Conservation (phyloP, 345 rosid species). For the Eucalyptus brandiana region DNA sequence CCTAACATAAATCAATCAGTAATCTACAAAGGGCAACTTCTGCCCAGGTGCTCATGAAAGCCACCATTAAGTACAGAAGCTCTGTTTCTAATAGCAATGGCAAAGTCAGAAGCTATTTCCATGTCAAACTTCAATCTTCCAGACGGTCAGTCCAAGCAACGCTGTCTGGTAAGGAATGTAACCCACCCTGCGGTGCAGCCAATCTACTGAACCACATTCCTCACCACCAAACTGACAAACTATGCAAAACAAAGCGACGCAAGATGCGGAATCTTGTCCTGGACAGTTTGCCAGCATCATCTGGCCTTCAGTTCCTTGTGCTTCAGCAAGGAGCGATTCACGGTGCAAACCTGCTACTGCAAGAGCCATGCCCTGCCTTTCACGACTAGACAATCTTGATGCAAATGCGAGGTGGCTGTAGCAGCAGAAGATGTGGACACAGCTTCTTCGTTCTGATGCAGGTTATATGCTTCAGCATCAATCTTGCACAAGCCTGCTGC, state of each 20-base stretch:
- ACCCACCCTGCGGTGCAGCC: background rate
- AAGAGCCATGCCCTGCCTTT: background rate
- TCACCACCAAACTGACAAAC: background rate
- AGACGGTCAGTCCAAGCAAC: background rate
- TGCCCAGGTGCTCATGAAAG: background rate
- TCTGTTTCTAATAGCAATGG: background rate
- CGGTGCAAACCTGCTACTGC: background rate
- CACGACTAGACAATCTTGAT: background rate
- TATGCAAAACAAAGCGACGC: background rate
- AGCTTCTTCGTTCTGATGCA: background rate
- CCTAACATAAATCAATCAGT: background rate
- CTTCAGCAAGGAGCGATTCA: background rate
- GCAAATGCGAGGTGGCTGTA: background rate
- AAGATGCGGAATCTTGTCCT: background rate
- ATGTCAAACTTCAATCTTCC: background rate
- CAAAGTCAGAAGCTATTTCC: background rate
- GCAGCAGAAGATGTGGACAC: background rate
- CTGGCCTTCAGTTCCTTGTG: background rate
- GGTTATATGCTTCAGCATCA: background rate
- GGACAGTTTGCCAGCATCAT: background rate
- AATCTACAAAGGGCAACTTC: background rate
- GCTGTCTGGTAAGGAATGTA: background rate
- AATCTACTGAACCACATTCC: background rate
- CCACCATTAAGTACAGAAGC: background rate
- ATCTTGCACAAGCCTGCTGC: constrained; percentile 7